Evolutionary conservation across 1,139 yeast genomes (phyloP), one percentile per base, ranked within the genome.

Genomic region (Kazachstania sp.): DNA sequence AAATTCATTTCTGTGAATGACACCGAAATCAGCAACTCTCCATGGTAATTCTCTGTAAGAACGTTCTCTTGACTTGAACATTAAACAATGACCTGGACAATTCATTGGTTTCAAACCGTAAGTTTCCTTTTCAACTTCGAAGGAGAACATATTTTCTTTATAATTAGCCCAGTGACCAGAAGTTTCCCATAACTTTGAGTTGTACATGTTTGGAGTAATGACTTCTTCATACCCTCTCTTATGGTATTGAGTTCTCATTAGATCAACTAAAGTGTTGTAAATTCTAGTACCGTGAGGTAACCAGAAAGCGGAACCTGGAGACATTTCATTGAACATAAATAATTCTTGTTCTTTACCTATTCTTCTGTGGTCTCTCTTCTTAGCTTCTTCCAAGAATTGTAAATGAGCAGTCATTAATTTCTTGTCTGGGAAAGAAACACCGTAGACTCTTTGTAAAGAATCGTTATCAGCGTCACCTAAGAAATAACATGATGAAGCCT

Each of bases 121-220:
- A 47, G 67, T 70, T 66, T 88, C 97, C 75, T 87, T 88, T 71
- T 90, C 96, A 51, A 88, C 95, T 46, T 88, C 96, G 61, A 88
- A 86, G n/a, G 92, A 74, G 65, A 92, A 92, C 97, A 92, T 92
- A 67, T 92, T 87, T 65, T 92, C 97, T 67, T 87, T 84, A 71
- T 92, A 92, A 71, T 92, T 90, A 44, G 78, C 95, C 97, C 97
- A 92, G 69, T 92, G 98, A 57, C 98, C 98, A 20, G 97, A 88
- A 49, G 92, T 84, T 72, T 88, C 95, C 98, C 98, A 92, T 61
- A 92, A 78, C 68, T 87, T 87, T 54, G 95, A 71, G 71, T 88
- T 88, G 77, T 78, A 92, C 95, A 92, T 88, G 71, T 92, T 90
- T 59, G 98, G 98, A 55, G 97, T 88, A 65, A 92, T 90, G 55